Evolutionary conservation across 1,139 yeast species (phyloP).

Genomic region (Lodderomyces orthopsilosis): DNA sequence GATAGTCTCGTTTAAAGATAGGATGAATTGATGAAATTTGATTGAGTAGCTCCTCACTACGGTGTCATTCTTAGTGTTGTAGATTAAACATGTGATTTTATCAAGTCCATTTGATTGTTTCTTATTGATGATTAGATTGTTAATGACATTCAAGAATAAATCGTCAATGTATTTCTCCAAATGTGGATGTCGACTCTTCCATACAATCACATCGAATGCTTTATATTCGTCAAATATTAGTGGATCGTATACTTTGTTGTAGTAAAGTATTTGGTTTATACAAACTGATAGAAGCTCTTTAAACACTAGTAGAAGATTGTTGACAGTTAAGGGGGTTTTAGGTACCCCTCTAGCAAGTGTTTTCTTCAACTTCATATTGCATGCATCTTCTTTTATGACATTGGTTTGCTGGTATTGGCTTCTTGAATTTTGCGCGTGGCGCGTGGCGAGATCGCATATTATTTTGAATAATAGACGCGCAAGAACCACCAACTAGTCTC

Average conservation of each 20-base stretch:
- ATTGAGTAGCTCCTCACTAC: slow-evolving; percentile 26
- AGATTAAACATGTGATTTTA: slow-evolving; percentile 19
- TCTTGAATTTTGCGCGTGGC: background rate
- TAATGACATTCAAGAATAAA: slow-evolving; percentile 18
- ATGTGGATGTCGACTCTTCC: slow-evolving; percentile 42
- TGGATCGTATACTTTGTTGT: slow-evolving; percentile 42
- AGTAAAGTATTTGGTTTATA: slow-evolving; percentile 46
- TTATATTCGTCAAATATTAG: slow-evolving; percentile 35
- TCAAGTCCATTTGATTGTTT: slow-evolving; percentile 11
- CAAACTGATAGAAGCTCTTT: slow-evolving; percentile 42
- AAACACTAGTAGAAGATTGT: slow-evolving; percentile 28
- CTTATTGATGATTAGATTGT: slow-evolving; percentile 12
- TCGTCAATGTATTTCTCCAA: slow-evolving; percentile 36
- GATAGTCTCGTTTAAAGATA: slow-evolving; percentile 15
- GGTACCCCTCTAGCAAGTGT: background rate
- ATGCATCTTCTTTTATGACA: no score
- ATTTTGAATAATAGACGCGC: background rate
- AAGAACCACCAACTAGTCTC: background rate
- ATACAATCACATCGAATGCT: slow-evolving; percentile 40
- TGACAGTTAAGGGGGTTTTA: slow-evolving; percentile 21
- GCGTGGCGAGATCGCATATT: no score
- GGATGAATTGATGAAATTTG: slow-evolving; percentile 24
- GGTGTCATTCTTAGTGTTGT: slow-evolving; percentile 19
- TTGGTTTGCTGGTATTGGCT: no score
- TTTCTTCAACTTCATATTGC: slow-evolving; percentile 1